Percentiles rank a stretch among this genome's conserved stretches.
phyloP scores from a whole-genome alignment of 1,284 basidiomycete species.

The Tetrapyrgos nigripes region DNA sequence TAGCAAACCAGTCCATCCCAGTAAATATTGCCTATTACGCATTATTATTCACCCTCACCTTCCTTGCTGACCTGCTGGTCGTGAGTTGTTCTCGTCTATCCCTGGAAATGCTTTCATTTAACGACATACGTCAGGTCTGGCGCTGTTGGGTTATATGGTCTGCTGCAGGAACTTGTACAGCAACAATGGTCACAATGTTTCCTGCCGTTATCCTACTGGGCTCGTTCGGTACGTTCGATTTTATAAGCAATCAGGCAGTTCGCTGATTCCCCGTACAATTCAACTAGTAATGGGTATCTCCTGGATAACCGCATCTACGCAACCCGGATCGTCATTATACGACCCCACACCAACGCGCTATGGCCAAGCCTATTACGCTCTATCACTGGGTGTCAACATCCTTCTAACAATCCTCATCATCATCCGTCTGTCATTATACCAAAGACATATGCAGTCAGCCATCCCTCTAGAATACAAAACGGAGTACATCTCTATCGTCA shows the following conservation, averaged over 20 bases:
- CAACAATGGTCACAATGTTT: slow-evolving; percentile 40
- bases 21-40: slow-evolving; percentile 51
- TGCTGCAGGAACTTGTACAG: slow-evolving; percentile 37
- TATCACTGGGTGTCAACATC: slow-evolving; percentile 52
- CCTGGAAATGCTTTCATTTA: no score
- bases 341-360: slow-evolving; percentile 44
- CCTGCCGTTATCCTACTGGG: slow-evolving; percentile 39
- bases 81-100: no score
- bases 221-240: slow-evolving; percentile 40
- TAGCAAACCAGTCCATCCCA: slow-evolving; percentile 41
- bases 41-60: slow-evolving; percentile 47
- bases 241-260: background rate
- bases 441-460: slow-evolving; percentile 19
- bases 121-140: no score
- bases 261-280: background rate
- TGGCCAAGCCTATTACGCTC: slow-evolving; percentile 48
- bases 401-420: slow-evolving; percentile 50
- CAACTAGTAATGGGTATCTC: slow-evolving; percentile 47
- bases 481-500: slow-evolving; percentile 25
- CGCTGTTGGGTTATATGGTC: slow-evolving; percentile 54
- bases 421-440: slow-evolving; percentile 41
- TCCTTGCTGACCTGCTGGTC: slow-evolving; percentile 46
- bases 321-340: slow-evolving; percentile 48
- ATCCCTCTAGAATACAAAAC: slow-evolving; percentile 26
- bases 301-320: slow-evolving; percentile 50